Conservation (phyloP, 179 eudicot genomes). For the Kewa caespitosa region DNA sequence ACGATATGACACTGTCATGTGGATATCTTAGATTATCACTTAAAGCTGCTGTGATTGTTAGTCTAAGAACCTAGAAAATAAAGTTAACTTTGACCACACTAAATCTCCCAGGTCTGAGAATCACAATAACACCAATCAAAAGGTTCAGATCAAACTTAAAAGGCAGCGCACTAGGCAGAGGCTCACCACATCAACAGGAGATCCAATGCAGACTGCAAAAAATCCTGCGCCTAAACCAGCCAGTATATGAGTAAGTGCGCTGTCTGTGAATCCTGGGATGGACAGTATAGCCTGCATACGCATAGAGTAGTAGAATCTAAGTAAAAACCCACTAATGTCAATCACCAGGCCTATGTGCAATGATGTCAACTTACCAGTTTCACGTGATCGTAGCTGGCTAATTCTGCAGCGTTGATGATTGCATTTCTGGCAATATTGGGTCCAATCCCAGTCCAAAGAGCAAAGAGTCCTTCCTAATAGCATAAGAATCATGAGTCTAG, state of each 20-base stretch:
- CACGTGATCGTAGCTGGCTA: slow-evolving; percentile 83
- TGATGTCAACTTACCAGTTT: slow-evolving; percentile 53
- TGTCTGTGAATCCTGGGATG: slow-evolving; percentile 79
- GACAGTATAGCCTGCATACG: slow-evolving; percentile 62
- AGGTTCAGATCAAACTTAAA: background rate
- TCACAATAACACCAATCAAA: background rate
- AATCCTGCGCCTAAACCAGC: slow-evolving; percentile 94
- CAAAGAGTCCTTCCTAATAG: slow-evolving; percentile 71
- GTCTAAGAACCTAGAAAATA: background rate
- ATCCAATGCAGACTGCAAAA: slow-evolving; percentile 90
- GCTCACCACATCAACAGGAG: slow-evolving; percentile 88
- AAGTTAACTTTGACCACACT: background rate
- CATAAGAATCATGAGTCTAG: slow-evolving; percentile 13
- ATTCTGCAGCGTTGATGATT: slow-evolving; percentile 78
- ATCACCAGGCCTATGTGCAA: slow-evolving; percentile 2
- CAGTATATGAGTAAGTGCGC: slow-evolving; percentile 64
- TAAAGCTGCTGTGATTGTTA: background rate
- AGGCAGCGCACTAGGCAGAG: background rate
- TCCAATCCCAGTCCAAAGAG: slow-evolving; percentile 89
- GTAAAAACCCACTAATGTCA: background rate
- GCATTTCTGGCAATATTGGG: slow-evolving; percentile 91
- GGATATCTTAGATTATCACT: background rate
- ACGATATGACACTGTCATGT: background rate
- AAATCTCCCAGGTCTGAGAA: background rate
- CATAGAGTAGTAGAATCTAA: slow-evolving; percentile 14